A percentile compares a stretch with the other conserved stretches of the same genome.
These are phyloP conservation scores for Priceomyces carsonii DNA, from an alignment of 805 yeast species.

Conservation along the genomic window DNA sequence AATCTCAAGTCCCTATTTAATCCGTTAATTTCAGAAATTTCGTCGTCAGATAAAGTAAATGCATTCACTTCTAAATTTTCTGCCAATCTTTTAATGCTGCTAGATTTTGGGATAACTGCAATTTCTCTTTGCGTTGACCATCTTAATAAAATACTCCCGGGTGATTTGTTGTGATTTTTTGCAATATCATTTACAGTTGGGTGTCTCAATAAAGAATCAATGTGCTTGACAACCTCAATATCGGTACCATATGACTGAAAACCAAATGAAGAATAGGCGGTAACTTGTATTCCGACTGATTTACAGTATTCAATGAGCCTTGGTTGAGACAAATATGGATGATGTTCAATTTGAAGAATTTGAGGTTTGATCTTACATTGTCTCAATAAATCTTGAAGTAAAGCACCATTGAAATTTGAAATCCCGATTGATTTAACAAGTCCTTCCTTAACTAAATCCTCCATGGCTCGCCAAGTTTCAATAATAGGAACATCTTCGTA, in stretches of 20 bases:
- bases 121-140: constrained; percentile 51
- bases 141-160: constrained; percentile 48
- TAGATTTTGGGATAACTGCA: constrained; percentile 35
- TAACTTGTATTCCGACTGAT: constrained; percentile 25
- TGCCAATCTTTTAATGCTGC: constrained; percentile 20
- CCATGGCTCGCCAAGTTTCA: constrained; percentile 57
- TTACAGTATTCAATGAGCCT: constrained; percentile 33
- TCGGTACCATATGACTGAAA: too few species aligned
- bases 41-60: too few species aligned
- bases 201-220: too few species aligned
- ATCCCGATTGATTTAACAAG: constrained; percentile 58
- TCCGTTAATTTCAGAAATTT: too few species aligned
- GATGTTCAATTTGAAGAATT: constrained; percentile 50
- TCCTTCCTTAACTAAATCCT: constrained; percentile 54
- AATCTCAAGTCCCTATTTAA: too few species aligned
- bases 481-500: constrained; percentile 74
- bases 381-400: constrained; percentile 52
- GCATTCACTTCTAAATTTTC: too few species aligned
- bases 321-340: constrained; percentile 49
- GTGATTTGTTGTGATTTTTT: constrained; percentile 36
- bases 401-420: constrained; percentile 60
- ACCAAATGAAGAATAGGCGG: constrained; percentile 41
- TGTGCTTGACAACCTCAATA: too few species aligned
- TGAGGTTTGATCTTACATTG: constrained; percentile 45
- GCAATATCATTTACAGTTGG: constrained; percentile 21